Conservation (phyloP, 2,329 filamentous ascomycete genomes). For the Colletotrichum incanum region DNA sequence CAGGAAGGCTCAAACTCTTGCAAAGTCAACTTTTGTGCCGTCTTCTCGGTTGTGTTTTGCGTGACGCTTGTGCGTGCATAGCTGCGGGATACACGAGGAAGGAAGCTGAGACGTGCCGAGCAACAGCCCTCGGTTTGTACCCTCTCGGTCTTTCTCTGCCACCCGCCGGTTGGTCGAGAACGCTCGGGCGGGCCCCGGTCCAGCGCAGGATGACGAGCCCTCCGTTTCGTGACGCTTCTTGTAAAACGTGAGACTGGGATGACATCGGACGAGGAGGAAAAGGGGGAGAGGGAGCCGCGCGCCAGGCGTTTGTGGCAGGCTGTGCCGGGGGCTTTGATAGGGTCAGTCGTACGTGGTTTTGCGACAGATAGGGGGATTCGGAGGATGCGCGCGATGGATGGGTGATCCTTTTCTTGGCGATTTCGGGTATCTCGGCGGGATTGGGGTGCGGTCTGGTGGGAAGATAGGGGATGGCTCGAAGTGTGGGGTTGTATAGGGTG, state of each 20-base stretch:
- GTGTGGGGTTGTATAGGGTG: no score
- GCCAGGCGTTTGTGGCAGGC: neutral
- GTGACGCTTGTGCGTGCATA: neutral
- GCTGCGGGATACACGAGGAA: neutral
- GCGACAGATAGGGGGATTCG: neutral
- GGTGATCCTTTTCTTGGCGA: neutral
- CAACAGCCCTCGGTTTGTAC: neutral
- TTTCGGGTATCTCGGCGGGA: neutral
- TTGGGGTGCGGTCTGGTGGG: neutral
- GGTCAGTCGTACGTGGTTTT: neutral
- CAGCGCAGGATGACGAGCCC: slow-evolving; percentile 5
- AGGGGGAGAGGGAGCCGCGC: neutral
- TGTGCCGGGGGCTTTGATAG: neutral
- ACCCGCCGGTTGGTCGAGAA: neutral
- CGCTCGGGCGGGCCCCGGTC: slow-evolving; percentile 20
- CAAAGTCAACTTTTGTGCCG: neutral
- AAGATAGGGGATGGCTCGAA: neutral
- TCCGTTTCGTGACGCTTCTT: slow-evolving; percentile 27
- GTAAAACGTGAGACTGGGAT: slow-evolving; percentile 31
- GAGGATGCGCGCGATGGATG: neutral
- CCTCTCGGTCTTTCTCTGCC: neutral
- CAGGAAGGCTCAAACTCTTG: slow-evolving; percentile 33
- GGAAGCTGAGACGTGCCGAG: slow-evolving; percentile 28
- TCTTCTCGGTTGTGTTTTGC: neutral
- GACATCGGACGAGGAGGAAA: neutral